Conservation (phyloP, 2,329 filamentous ascomycete species). For the Trichoderma citrinoviride region DNA sequence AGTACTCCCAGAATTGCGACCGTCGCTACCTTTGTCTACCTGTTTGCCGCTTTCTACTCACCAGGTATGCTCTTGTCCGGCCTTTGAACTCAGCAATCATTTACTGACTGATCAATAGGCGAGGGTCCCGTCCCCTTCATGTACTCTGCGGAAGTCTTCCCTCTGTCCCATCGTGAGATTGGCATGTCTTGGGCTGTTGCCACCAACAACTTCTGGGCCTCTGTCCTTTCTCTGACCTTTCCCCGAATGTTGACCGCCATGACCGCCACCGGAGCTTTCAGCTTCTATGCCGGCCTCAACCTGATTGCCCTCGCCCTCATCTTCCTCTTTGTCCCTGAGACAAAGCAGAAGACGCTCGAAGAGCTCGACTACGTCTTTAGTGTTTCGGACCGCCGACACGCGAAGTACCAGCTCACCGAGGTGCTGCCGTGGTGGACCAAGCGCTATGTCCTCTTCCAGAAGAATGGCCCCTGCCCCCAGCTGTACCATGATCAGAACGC, state of each 20-base stretch:
- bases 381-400: slow-evolving; percentile 15
- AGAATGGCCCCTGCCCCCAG: slow-evolving; percentile 17
- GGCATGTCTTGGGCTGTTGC: slow-evolving; percentile 64
- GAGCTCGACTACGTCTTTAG: slow-evolving; percentile 33
- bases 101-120: slow-evolving; percentile 30
- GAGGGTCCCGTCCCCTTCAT: slow-evolving; percentile 64
- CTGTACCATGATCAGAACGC: slow-evolving; percentile 17
- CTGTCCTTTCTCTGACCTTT: slow-evolving; percentile 56
- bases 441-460: slow-evolving; percentile 14
- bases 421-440: slow-evolving; percentile 22
- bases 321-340: slow-evolving; percentile 49
- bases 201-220: slow-evolving; percentile 38
- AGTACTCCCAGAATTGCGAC: slow-evolving; percentile 48
- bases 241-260: slow-evolving; percentile 40
- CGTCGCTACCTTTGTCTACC: slow-evolving; percentile 59
- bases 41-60: slow-evolving; percentile 63
- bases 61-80: slow-evolving; percentile 32
- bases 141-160: slow-evolving; percentile 65
- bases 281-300: slow-evolving; percentile 48
- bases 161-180: slow-evolving; percentile 63
- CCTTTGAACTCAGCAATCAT: not conserved
- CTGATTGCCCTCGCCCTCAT: slow-evolving; percentile 45
- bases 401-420: slow-evolving; percentile 16
- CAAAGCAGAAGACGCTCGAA: slow-evolving; percentile 48
- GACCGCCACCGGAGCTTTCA: slow-evolving; percentile 35